These are phyloP conservation scores for Salmacisia buchloeana DNA, from an alignment of 1,284 basidiomycete genomes.

Conservation along the genomic window DNA sequence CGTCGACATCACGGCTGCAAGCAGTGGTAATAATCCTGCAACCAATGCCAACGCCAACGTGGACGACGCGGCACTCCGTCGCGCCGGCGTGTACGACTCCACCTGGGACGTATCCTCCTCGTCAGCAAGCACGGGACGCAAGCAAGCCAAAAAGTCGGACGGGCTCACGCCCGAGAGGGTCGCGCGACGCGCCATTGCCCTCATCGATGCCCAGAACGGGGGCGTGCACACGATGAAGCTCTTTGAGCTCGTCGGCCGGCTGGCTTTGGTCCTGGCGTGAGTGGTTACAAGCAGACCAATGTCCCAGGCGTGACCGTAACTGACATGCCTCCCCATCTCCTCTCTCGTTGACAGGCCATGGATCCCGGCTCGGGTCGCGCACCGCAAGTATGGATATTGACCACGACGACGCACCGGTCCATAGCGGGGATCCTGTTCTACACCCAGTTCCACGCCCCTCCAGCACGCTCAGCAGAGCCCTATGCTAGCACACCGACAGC, in stretches of 20 bases:
- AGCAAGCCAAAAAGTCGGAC: conserved; percentile 24
- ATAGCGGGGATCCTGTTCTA: no score
- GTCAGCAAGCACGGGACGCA: conserved; percentile 19
- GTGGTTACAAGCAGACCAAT: conserved; percentile 21
- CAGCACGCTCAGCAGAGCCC: no score
- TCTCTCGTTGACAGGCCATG: conserved; percentile 9
- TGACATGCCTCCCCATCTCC: background rate
- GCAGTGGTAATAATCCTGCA: no score
- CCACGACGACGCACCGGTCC: no score
- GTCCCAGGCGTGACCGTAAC: background rate
- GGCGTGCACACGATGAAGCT: conserved; percentile 28
- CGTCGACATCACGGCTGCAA: conserved; percentile 28
- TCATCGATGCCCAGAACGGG: conserved; percentile 24
- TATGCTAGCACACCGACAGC: no score
- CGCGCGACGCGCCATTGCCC: conserved; percentile 26
- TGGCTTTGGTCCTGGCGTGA: conserved; percentile 15
- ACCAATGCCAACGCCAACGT: conserved; percentile 19
- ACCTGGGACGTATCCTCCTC: background rate
- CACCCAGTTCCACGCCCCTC: no score
- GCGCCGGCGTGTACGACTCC: background rate
- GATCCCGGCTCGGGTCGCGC: conserved; percentile 13
- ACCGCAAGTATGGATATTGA: conserved; percentile 23
- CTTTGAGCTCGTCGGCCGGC: conserved; percentile 18
- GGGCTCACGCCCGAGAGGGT: conserved; percentile 25
- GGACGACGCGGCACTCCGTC: background rate